Evolutionary conservation across 2,329 filamentous ascomycete genomes (phyloP).

Genomic region (Neocatenulostroma microsporum): DNA sequence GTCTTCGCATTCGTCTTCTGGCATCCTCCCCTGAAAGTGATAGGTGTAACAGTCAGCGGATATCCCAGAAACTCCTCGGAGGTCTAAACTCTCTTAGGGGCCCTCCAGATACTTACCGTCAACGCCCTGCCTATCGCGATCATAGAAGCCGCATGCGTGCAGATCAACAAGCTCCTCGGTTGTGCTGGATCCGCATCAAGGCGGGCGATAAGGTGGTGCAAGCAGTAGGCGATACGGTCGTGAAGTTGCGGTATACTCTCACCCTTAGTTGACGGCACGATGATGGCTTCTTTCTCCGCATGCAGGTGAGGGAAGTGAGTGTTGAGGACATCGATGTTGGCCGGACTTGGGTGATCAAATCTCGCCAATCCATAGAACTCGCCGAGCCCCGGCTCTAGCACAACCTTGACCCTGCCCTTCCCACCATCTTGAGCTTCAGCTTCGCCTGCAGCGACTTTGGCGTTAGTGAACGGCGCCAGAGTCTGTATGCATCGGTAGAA

Average conservation of each 20-base stretch:
- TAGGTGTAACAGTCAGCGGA: too few species aligned
- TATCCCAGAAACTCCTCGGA: too few species aligned
- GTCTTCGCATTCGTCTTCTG: conserved; percentile 60
- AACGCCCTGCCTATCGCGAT: conserved; percentile 78
- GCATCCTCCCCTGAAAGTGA: too few species aligned
- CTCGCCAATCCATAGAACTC: conserved; percentile 89
- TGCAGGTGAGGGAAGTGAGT: conserved; percentile 59
- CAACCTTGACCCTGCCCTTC: conserved; percentile 15
- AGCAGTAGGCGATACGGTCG: conserved; percentile 62
- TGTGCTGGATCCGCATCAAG: conserved; percentile 61
- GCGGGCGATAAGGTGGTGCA: conserved; percentile 62
- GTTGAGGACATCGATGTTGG: conserved; percentile 54
- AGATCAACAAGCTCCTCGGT: conserved; percentile 64
- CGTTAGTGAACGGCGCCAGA: conserved; percentile 59
- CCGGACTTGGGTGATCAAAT: conserved; percentile 78
- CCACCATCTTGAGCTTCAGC: conserved; percentile 24
- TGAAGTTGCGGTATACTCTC: conserved; percentile 77
- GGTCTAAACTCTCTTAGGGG: too few species aligned
- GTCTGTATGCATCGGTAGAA: conserved; percentile 88
- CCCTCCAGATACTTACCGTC: too few species aligned
- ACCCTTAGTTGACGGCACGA: conserved; percentile 63
- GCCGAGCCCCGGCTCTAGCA: conserved; percentile 42
- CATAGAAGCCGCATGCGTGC: conserved; percentile 81
- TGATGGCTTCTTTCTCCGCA: conserved; percentile 42
- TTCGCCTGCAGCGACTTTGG: too few species aligned